Conservation (phyloP, 768 basidiomycete species). For the Lactarius psammicola region DNA sequence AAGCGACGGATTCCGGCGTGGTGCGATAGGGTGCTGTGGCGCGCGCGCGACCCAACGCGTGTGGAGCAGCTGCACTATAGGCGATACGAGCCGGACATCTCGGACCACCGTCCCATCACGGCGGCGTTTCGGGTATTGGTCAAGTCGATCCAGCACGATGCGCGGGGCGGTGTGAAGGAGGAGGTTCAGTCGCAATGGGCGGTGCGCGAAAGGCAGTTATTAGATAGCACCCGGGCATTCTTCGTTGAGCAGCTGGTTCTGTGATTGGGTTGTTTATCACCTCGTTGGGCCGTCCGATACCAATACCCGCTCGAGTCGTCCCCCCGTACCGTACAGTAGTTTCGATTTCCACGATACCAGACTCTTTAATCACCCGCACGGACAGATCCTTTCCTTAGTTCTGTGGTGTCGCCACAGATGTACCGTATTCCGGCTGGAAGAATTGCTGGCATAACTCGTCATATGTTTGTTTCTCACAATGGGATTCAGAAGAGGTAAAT, state of each 20-base stretch:
- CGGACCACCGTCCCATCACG: constrained; percentile 88
- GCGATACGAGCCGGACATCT: constrained; percentile 83
- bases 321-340: neutral
- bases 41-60: constrained; percentile 51
- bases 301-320: neutral
- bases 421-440: constrained; percentile 4
- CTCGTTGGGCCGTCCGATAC: neutral
- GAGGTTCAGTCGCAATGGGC: constrained; percentile 59
- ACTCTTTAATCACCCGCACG: neutral
- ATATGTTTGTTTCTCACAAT: neutral
- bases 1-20: constrained; percentile 90
- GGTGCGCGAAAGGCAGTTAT: constrained; percentile 34
- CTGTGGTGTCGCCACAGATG: neutral
- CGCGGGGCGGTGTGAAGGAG: constrained; percentile 53
- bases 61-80: constrained; percentile 69
- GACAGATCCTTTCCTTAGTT: neutral
- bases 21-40: constrained; percentile 94
- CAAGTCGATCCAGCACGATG: constrained; percentile 64
- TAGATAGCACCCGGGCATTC: constrained; percentile 37
- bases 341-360: constrained; percentile 5
- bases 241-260: constrained; percentile 37
- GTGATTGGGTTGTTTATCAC: constrained; percentile 25
- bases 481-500: neutral
- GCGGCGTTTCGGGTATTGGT: constrained; percentile 72
- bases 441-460: constrained; percentile 12